A percentile compares a stretch with the other conserved stretches of the same genome.
These are phyloP conservation scores for Aspergillus awamori DNA, from an alignment of 2,329 filamentous ascomycete species.

Conservation along the genomic window DNA sequence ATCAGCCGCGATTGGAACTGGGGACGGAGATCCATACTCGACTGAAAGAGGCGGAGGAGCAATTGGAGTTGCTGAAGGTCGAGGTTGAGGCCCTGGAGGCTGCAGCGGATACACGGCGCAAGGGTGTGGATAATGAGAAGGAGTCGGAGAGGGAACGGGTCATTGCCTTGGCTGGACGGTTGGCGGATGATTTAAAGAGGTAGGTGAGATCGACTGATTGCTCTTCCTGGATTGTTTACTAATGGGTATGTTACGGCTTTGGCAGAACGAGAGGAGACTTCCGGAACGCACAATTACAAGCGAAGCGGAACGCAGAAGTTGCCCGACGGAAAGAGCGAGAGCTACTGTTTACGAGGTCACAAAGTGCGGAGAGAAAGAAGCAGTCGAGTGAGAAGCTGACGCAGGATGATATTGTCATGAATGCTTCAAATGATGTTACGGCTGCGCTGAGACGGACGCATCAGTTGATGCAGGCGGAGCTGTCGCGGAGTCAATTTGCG, in stretches of 20 bases:
- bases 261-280: constrained; percentile 66
- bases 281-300: constrained; percentile 77
- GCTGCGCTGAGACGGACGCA: constrained; percentile 81
- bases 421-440: constrained; percentile 82
- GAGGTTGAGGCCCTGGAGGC: constrained; percentile 72
- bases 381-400: constrained; percentile 56
- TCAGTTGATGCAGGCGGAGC: constrained; percentile 79
- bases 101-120: constrained; percentile 41
- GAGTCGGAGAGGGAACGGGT: constrained; percentile 68
- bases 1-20: constrained; percentile 71
- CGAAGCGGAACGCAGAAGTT: constrained; percentile 72
- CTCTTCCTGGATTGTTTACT: constrained; percentile 8
- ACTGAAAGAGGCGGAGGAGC: constrained; percentile 77
- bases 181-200: constrained; percentile 72
- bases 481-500: constrained; percentile 84
- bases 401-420: constrained; percentile 72
- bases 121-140: constrained; percentile 51
- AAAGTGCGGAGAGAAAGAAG: constrained; percentile 32
- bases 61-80: constrained; percentile 77
- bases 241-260: neutral
- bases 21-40: constrained; percentile 77
- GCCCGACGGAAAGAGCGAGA: constrained; percentile 78
- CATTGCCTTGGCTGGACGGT: constrained; percentile 65
- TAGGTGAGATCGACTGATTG: constrained; percentile 42
- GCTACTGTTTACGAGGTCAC: constrained; percentile 65